phyloP scores from a whole-genome alignment of 371 early-diverging fungal species.

The Mucor racemosus region DNA sequence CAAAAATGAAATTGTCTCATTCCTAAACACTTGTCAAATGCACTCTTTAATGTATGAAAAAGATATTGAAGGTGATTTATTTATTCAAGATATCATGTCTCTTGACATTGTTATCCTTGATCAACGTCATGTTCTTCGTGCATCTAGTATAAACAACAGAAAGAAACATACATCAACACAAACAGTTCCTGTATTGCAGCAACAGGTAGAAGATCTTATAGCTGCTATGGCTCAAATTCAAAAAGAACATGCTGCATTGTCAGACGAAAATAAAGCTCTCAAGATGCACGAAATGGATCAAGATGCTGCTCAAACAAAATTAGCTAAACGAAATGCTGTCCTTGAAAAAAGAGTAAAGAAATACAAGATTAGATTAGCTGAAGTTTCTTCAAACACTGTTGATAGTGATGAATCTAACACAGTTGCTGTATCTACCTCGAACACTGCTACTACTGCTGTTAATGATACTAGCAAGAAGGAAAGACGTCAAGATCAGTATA shows the following conservation, averaged over 20 bases:
- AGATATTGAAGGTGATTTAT: constrained; percentile 45
- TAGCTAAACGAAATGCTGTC: constrained; percentile 36
- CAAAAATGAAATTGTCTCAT: constrained; percentile 75
- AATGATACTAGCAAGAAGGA: neutral
- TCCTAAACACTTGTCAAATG: neutral
- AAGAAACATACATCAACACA: neutral
- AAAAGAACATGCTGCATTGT: constrained; percentile 55
- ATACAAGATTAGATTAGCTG: constrained; percentile 42
- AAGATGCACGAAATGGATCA: constrained; percentile 59
- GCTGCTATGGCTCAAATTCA: constrained; percentile 58
- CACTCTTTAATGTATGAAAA: neutral
- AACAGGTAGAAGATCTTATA: constrained; percentile 61
- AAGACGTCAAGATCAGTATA: constrained; percentile 25
- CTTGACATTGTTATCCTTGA: neutral
- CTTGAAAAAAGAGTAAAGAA: constrained; percentile 46
- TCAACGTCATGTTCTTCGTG: neutral
- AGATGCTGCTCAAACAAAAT: constrained; percentile 38
- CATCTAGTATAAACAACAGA: constrained; percentile 2
- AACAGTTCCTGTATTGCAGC: constrained; percentile 34
- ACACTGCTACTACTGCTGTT: constrained; percentile 6
- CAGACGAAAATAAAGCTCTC: constrained; percentile 48
- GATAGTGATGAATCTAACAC: neutral
- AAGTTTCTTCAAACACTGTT: neutral
- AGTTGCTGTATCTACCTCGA: neutral
- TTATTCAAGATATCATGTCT: constrained; percentile 72